Percentiles rank a stretch among this genome's conserved stretches.
Conservation (phyloP, 352 stramenopile genomes). For the Halophytophthora batemanensis region DNA sequence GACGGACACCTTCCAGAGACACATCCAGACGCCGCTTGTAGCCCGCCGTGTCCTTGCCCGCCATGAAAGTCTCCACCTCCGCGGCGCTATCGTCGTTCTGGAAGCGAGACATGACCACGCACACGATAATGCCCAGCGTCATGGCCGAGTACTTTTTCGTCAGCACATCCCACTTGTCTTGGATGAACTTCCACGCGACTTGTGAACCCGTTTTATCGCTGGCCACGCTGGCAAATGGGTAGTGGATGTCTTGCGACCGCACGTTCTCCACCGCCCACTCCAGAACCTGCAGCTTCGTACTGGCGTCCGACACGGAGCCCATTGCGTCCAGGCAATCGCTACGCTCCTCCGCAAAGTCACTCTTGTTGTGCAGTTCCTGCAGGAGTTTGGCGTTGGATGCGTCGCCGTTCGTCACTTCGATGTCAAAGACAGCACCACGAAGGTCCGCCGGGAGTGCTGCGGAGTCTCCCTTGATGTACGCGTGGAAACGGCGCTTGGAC, state of each 20-base stretch:
- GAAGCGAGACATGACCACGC: conserved; percentile 38
- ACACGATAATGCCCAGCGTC: conserved; percentile 46
- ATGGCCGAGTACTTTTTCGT: conserved; percentile 56
- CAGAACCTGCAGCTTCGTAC: conserved; percentile 58
- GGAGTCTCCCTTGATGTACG: conserved; percentile 43
- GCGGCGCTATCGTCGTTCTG: conserved; percentile 42
- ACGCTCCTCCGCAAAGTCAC: conserved; percentile 66
- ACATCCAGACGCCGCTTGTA: conserved; percentile 56
- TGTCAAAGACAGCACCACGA: conserved; percentile 51
- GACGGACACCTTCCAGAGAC: conserved; percentile 52
- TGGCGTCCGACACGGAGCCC: conserved; percentile 37
- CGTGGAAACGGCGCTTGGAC: conserved; percentile 49
- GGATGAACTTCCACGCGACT: conserved; percentile 66
- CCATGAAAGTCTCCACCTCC: conserved; percentile 56
- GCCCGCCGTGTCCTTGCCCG: conserved; percentile 49
- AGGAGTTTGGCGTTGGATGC: conserved; percentile 48
- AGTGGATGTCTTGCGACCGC: conserved; percentile 61
- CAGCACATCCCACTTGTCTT: conserved; percentile 61
- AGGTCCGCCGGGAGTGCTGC: conserved; percentile 53
- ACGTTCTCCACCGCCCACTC: conserved; percentile 71
- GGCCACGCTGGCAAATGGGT: conserved; percentile 51
- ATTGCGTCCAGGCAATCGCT: conserved; percentile 56
- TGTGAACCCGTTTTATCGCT: conserved; percentile 40
- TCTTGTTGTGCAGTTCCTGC: conserved; percentile 56
- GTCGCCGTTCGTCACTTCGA: conserved; percentile 40